phyloP scores from a whole-genome alignment of 1,284 basidiomycete genomes.

The Boletellus deceptivus region DNA sequence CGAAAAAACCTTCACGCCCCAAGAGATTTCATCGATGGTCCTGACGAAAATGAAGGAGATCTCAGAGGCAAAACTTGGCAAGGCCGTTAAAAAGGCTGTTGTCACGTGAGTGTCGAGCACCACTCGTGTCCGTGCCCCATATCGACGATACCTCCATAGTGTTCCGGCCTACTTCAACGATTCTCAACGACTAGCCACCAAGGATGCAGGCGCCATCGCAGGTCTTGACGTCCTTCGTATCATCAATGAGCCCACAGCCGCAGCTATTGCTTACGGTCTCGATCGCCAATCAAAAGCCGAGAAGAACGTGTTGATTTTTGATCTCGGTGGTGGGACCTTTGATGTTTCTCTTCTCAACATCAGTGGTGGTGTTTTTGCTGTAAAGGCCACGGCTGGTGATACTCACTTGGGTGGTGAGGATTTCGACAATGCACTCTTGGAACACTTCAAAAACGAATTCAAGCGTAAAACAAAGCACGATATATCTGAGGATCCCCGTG shows the following conservation, averaged over 20 bases:
- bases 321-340: constrained; percentile 98
- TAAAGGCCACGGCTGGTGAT: constrained; percentile 97
- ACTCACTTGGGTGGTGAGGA: constrained; percentile 98
- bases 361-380: constrained; percentile 95
- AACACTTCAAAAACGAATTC: constrained; percentile 99
- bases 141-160: constrained; percentile 33
- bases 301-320: constrained; percentile 99
- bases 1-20: constrained; percentile 93
- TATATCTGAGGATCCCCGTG: constrained; percentile 95
- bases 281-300: constrained; percentile 87
- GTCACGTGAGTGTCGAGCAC: constrained; percentile 63
- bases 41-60: constrained; percentile 99
- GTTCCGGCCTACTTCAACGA: constrained; percentile 98
- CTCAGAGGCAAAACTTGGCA: constrained; percentile 97
- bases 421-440: constrained; percentile 96
- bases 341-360: constrained; percentile 98
- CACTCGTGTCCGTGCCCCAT: neutral
- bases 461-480: constrained; percentile 97
- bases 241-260: constrained; percentile 96
- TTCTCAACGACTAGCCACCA: constrained; percentile 93
- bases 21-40: constrained; percentile 99
- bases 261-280: constrained; percentile 93
- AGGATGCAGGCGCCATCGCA: constrained; percentile 91
- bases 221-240: constrained; percentile 96
- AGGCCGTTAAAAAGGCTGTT: constrained; percentile 93